Base-by-base conservation (phyloP, 176 grass and related monocot species). In the Ensete glaucum region DNA sequence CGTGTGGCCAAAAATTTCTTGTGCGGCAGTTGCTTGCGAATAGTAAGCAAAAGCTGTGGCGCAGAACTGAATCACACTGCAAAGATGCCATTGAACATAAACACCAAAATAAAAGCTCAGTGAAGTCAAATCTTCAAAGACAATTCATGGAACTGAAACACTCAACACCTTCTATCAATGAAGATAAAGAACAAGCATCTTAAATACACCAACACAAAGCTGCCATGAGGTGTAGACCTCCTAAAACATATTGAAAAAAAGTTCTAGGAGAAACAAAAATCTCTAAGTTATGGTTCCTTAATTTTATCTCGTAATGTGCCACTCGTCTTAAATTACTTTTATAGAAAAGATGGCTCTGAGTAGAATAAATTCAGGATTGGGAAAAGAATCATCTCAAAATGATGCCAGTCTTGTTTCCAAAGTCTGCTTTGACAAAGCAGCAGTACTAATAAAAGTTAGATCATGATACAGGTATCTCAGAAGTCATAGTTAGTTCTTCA, bases 1-100 rank as follows among this genome's bases (percentile, higher is more conserved):
- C 14, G 96, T 99, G 81, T 99, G 91, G 49, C 88, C 96, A 78
- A 99, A 99, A 63, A 99, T 99, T 76, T 99, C 96, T 83, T 99
- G 91, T 72, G 96, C 96, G 67, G 96, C 96, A 72, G 96, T 99
- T 77, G 96, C 96, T 95, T 91, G 96, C 59, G 96, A 83, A 77
- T 99, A 99, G 74, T 99, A 94, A 53, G 84, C 96, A 75, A 99
- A 99, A 67, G 96, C 96, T 16, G 96, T 99, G 69, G 95, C 88
- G 53, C 96, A 95, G 64, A 91, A 99, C 78, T 99, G 96, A 88
- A 99, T 99, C 69, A 99, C 96, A 89, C 91, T 99, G 88, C 77
- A 87, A 54, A 81, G 51, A 4, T 71, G 55, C 16, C n/a, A 65
- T 65, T 5, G n/a, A 64, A 24, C 19, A 23, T 63, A 63, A n/a